Evolutionary conservation across 2,329 filamentous ascomycete species (phyloP).

Genomic region (Colletotrichum sp.): DNA sequence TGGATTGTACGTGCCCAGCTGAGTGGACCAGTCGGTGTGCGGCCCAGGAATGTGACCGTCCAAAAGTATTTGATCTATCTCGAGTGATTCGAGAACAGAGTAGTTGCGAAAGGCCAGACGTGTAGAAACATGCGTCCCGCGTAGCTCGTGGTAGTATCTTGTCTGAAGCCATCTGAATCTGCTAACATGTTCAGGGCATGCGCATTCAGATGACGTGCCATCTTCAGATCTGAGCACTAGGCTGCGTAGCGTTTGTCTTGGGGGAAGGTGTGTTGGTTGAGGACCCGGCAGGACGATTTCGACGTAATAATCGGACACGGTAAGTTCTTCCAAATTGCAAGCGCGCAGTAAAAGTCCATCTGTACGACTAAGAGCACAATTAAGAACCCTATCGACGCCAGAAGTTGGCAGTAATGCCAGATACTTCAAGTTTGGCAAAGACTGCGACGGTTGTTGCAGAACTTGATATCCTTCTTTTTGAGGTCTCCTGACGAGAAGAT

Average conservation of each 20-base stretch:
- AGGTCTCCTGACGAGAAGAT: not conserved
- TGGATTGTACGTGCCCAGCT: not conserved
- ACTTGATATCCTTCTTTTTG: not conserved
- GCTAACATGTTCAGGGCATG: not conserved
- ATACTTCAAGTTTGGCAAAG: not conserved
- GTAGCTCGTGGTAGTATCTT: not conserved
- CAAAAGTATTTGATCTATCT: not conserved
- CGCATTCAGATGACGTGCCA: not conserved
- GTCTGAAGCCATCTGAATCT: too few species aligned
- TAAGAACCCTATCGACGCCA: fast-evolving
- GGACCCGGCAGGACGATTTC: not conserved
- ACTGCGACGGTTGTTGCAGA: not conserved
- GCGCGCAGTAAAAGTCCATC: not conserved
- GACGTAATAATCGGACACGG: not conserved
- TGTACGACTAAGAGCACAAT: not conserved
- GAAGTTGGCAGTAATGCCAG: not conserved
- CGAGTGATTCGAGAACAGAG: not conserved
- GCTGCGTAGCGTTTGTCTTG: not conserved
- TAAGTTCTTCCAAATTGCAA: not conserved
- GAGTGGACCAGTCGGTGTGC: not conserved
- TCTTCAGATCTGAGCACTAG: not conserved
- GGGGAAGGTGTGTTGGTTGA: not conserved
- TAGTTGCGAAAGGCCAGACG: not conserved
- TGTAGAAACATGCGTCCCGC: not conserved
- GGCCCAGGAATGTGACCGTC: not conserved